Base-by-base conservation (phyloP, 2,329 filamentous ascomycete genomes). In the Penicillium janthinellum region DNA sequence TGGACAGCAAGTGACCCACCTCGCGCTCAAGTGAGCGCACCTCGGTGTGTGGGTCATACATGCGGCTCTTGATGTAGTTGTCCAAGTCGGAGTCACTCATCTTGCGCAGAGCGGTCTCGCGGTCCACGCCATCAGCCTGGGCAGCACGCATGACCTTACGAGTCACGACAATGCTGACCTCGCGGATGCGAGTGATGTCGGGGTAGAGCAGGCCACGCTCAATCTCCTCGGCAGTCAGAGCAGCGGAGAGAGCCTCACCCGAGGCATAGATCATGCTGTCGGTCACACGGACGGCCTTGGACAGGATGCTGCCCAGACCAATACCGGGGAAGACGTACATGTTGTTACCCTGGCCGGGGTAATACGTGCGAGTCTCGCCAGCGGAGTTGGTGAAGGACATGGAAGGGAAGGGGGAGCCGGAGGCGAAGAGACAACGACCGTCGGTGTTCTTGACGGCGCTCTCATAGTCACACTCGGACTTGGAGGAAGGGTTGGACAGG, bases 221-320 rank as follows among this genome's bases (percentile, higher is more conserved):
- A 70, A 92, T 82, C 81, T 99, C 95, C 63, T 95, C 89, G 41
- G 87, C 83, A 64, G 89, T 92, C 62, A 99, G 84, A 37, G 90
- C 88, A 59, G 87, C 87, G 15, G 91, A 86, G 20, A 98, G 86
- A 4, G 92, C 89, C 42, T 89, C 88, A 31, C 92, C 95, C 35
- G 93, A 94, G 52, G 90, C 92, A 81, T 98, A 98, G 73, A 99
- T 92, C 95, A 99, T 99, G 77, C 89, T 87, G 75, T 97, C 91
- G 5, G 94, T 98, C 67, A 98, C 84, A 69, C 88, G 88, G 66
- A 90, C 88, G 12, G 92, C 86, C 83, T 97, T 96, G 79, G 89
- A 88, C 51, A 98, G 86, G 73, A 98, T 97, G 66, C 94, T 90
- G 62, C 93, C 95, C 34, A 98, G 87, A 58, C 95, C 95, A 60